Percentiles rank a stretch among this genome's conserved stretches.
These are phyloP conservation scores for Colletotrichum chlorophyti DNA, from an alignment of 2,329 filamentous ascomycete genomes.

Conservation along the genomic window DNA sequence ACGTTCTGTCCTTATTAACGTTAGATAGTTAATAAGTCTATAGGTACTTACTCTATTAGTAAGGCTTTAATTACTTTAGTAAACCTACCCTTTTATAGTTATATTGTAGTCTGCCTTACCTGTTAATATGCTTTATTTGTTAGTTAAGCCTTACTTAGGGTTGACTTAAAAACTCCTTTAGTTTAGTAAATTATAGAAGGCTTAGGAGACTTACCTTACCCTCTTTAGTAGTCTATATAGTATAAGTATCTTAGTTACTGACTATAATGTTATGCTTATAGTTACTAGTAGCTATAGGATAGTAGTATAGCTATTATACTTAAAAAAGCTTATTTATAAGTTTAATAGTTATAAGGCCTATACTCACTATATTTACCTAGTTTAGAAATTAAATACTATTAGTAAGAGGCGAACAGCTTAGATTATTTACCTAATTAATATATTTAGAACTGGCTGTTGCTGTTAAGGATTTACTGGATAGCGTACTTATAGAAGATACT, in stretches of 20 bases:
- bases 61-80: neutral
- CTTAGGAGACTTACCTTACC: slow-evolving; percentile 21
- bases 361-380: slow-evolving; percentile 36
- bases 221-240: slow-evolving; percentile 42
- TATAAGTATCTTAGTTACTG: slow-evolving; percentile 32
- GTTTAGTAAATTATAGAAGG: neutral
- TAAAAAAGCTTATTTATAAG: slow-evolving; percentile 42
- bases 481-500: slow-evolving; percentile 14
- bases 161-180: neutral
- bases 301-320: slow-evolving; percentile 39
- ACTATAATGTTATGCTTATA: slow-evolving; percentile 41
- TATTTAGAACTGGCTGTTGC: slow-evolving; percentile 8
- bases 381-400: slow-evolving; percentile 30
- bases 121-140: neutral
- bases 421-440: neutral
- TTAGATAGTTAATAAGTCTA: neutral
- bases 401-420: slow-evolving; percentile 19
- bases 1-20: neutral
- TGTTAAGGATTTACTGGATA: slow-evolving; percentile 9
- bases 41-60: neutral
- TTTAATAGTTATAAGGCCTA: slow-evolving; percentile 38
- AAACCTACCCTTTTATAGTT: slow-evolving; percentile 3
- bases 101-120: neutral
- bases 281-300: slow-evolving; percentile 43
- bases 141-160: neutral